A percentile compares a stretch with the other conserved stretches of the same genome.
These are phyloP conservation scores for Starmerella apicola DNA, from an alignment of 805 yeast species.

Conservation along the genomic window DNA sequence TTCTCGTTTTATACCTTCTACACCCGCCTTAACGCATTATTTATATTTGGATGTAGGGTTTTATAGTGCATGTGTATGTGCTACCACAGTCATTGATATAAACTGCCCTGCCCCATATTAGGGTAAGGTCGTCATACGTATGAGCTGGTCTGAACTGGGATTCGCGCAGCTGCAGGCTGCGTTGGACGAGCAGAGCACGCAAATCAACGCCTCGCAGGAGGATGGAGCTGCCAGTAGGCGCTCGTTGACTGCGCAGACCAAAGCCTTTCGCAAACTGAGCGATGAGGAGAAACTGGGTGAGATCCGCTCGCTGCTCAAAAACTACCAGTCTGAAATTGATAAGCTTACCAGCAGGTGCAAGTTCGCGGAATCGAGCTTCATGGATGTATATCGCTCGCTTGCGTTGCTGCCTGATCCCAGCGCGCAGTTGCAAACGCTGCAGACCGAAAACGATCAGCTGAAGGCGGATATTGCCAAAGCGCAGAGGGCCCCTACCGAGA, in stretches of 20 bases:
- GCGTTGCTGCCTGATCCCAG: constrained; percentile 92
- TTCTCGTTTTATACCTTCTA: too few species aligned
- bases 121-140: background rate
- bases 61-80: too few species aligned
- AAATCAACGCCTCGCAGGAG: constrained; percentile 58
- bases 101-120: background rate
- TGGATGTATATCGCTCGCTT: constrained; percentile 58
- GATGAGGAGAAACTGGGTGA: constrained; percentile 56
- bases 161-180: constrained; percentile 56
- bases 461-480: constrained; percentile 25
- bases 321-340: constrained; percentile 84
- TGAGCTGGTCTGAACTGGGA: constrained; percentile 60
- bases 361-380: constrained; percentile 56
- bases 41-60: too few species aligned
- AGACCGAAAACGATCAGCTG: constrained; percentile 8
- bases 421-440: constrained; percentile 51
- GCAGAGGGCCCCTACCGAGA: constrained; percentile 37
- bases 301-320: constrained; percentile 52
- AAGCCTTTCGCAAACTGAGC: constrained; percentile 60
- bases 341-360: constrained; percentile 65
- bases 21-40: too few species aligned
- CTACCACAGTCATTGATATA: too few species aligned
- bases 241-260: constrained; percentile 71
- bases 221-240: constrained; percentile 59
- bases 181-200: constrained; percentile 62